Conservation (phyloP, 805 yeast genomes). For the Kazachstania martiniae region DNA sequence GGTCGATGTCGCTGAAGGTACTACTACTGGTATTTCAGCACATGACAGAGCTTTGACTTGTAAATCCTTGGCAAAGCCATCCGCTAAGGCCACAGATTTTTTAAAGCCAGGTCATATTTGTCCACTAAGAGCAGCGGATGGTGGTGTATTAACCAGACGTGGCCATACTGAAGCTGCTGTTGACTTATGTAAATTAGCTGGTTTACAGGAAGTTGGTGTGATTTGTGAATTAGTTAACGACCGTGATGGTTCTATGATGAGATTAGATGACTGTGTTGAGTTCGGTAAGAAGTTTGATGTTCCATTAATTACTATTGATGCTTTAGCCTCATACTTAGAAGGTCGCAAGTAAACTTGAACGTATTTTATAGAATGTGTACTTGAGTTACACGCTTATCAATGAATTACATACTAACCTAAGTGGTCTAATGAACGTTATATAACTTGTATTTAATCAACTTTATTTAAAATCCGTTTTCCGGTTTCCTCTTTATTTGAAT, state of each 20-base stretch:
- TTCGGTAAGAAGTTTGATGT: slow-evolving; percentile 55
- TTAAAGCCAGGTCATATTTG: slow-evolving; percentile 88
- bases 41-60: slow-evolving; percentile 86
- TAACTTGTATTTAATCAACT: too few species aligned
- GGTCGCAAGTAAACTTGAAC: too few species aligned
- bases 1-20: slow-evolving; percentile 74
- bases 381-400: too few species aligned
- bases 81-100: slow-evolving; percentile 50
- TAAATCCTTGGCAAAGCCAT: slow-evolving; percentile 47
- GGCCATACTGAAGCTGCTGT: slow-evolving; percentile 98
- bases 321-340: too few species aligned
- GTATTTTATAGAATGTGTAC: too few species aligned
- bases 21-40: slow-evolving; percentile 95
- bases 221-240: slow-evolving; percentile 92
- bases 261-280: slow-evolving; percentile 71
- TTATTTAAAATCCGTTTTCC: too few species aligned
- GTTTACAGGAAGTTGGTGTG: slow-evolving; percentile 76
- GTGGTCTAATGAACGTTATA: too few species aligned
- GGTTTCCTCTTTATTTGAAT: too few species aligned
- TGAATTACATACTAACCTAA: too few species aligned
- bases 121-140: slow-evolving; percentile 85
- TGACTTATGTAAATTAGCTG: slow-evolving; percentile 69
- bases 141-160: slow-evolving; percentile 67
- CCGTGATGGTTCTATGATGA: slow-evolving; percentile 91
- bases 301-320: slow-evolving; percentile 72